Conservation (phyloP, 2,329 filamentous ascomycete genomes). For the Cercospora janseana region DNA sequence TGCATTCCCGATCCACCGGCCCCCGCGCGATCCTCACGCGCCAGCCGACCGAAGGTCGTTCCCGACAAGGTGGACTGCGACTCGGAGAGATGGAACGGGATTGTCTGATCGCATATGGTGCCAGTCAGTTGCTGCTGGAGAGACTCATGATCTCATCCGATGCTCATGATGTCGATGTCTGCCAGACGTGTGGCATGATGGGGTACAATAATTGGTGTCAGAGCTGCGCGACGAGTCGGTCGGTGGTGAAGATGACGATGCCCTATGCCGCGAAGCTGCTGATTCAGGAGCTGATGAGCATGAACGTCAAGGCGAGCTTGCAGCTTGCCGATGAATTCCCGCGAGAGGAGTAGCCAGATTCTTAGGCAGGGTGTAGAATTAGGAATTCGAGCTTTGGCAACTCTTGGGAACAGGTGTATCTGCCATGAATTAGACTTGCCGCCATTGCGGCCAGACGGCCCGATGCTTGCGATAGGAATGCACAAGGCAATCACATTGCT, state of each 20-base stretch:
- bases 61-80: slow-evolving; percentile 84
- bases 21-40: slow-evolving; percentile 88
- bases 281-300: slow-evolving; percentile 92
- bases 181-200: slow-evolving; percentile 90
- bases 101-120: slow-evolving; percentile 95
- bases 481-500: no score
- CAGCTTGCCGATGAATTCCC: slow-evolving; percentile 94
- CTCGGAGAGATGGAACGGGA: slow-evolving; percentile 99
- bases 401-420: no score
- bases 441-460: no score
- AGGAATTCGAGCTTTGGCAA: no score
- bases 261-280: slow-evolving; percentile 95
- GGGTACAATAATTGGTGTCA: slow-evolving; percentile 94
- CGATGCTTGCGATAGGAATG: not conserved
- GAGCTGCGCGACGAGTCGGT: slow-evolving; percentile 79
- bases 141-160: slow-evolving; percentile 93
- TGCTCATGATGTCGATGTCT: slow-evolving; percentile 87
- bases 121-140: slow-evolving; percentile 86
- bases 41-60: slow-evolving; percentile 94
- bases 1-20: slow-evolving; percentile 91
- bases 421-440: no score
- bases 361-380: no score
- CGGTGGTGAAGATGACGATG: slow-evolving; percentile 90
- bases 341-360: slow-evolving; percentile 29
- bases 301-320: slow-evolving; percentile 95